A percentile compares a stretch with the other conserved stretches of the same genome.
Evolutionary conservation across 495 filamentous ascomycete species (phyloP).

Genomic region (Elaphomyces granulatus): DNA sequence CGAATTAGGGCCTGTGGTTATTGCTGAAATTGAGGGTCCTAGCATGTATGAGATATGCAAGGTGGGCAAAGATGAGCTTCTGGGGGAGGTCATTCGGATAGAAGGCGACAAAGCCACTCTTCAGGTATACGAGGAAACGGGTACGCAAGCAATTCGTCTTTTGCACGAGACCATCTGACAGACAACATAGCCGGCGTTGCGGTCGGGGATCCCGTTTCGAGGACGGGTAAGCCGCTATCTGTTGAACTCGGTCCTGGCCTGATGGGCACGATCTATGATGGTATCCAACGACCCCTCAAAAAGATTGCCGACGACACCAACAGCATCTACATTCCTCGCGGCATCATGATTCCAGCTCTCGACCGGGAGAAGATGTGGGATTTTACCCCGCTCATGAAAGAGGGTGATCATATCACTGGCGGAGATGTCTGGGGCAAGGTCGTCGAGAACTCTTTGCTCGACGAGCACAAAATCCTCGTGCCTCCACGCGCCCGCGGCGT

Average conservation of each 20-base stretch:
- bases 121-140: conserved; percentile 83
- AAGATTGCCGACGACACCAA: conserved; percentile 49
- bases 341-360: conserved; percentile 57
- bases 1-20: too few relatives aligned
- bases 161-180: conserved; percentile 6
- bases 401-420: conserved; percentile 76
- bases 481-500: conserved; percentile 81
- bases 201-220: conserved; percentile 66
- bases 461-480: conserved; percentile 90
- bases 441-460: conserved; percentile 78
- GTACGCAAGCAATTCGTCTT: conserved; percentile 31
- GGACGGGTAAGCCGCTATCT: conserved; percentile 70
- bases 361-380: conserved; percentile 68
- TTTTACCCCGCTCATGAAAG: conserved; percentile 55
- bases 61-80: conserved; percentile 64
- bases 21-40: too few relatives aligned
- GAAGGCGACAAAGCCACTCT: conserved; percentile 73
- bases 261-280: conserved; percentile 86
- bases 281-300: conserved; percentile 70
- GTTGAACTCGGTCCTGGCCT: conserved; percentile 77
- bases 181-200: conserved; percentile 57
- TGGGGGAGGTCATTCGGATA: conserved; percentile 82
- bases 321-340: conserved; percentile 78
- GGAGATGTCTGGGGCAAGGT: conserved; percentile 20
- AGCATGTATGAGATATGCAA: too few relatives aligned